Conservation (phyloP, 2,329 filamentous ascomycete genomes). For the Epichloe glyceriae region DNA sequence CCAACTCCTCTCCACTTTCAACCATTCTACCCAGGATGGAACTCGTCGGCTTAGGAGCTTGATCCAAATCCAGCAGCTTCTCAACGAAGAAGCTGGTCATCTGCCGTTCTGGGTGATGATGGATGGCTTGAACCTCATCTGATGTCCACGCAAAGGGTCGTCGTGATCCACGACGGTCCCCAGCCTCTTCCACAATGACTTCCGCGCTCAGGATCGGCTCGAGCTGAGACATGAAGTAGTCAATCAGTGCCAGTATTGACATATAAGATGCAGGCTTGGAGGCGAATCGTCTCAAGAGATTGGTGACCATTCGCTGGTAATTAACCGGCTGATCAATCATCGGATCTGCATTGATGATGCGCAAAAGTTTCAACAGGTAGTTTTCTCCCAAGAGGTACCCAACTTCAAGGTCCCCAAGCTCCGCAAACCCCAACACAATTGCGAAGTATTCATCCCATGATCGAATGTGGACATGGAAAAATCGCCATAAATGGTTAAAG, state of each 20-base stretch:
- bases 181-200: constrained; percentile 24
- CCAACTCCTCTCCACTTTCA: constrained; percentile 35
- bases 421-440: constrained; percentile 53
- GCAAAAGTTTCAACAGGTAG: constrained; percentile 45
- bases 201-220: constrained; percentile 23
- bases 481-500: constrained; percentile 45
- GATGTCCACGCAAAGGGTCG: constrained; percentile 30
- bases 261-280: constrained; percentile 41
- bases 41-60: constrained; percentile 38
- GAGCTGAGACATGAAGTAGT: constrained; percentile 30
- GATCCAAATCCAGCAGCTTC: constrained; percentile 51
- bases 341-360: constrained; percentile 48
- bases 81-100: constrained; percentile 43
- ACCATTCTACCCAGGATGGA: constrained; percentile 46
- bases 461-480: constrained; percentile 47
- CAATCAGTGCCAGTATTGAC: constrained; percentile 36
- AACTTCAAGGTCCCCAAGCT: constrained; percentile 45
- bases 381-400: constrained; percentile 45
- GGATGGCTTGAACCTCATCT: constrained; percentile 32
- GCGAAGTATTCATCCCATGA: constrained; percentile 70
- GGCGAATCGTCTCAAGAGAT: constrained; percentile 35
- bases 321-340: constrained; percentile 36
- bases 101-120: constrained; percentile 22
- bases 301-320: constrained; percentile 40
- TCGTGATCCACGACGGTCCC: constrained; percentile 25